These are phyloP conservation scores for Leccinum uliginosum DNA, from an alignment of 768 basidiomycete genomes.

Conservation along the genomic window DNA sequence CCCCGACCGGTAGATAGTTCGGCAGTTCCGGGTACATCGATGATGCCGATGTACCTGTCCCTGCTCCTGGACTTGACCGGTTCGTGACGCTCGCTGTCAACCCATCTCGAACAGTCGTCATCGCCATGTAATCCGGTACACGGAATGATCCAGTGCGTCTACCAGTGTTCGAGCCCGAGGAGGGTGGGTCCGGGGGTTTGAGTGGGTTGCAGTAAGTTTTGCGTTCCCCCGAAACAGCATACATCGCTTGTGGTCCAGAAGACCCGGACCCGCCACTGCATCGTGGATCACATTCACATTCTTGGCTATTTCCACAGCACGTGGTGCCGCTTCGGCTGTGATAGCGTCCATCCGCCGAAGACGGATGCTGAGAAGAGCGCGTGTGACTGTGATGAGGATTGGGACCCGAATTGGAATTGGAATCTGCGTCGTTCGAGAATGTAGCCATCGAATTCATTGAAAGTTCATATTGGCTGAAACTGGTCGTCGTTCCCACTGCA, in stretches of 20 bases:
- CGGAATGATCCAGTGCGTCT: slow-evolving; percentile 21
- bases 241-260: slow-evolving; percentile 19
- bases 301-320: slow-evolving; percentile 29
- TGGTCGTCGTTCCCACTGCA: slow-evolving; percentile 17
- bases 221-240: slow-evolving; percentile 35
- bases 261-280: slow-evolving; percentile 17
- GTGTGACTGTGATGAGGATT: slow-evolving; percentile 4
- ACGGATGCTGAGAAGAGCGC: slow-evolving; percentile 15
- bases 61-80: slow-evolving; percentile 12
- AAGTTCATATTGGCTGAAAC: slow-evolving; percentile 30
- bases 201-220: slow-evolving; percentile 12
- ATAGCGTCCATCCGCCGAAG: slow-evolving; percentile 26
- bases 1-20: slow-evolving; percentile 19
- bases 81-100: slow-evolving; percentile 22
- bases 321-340: slow-evolving; percentile 32
- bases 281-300: slow-evolving; percentile 27
- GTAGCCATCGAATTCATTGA: slow-evolving; percentile 18
- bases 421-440: slow-evolving; percentile 7
- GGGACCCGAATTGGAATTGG: slow-evolving; percentile 6
- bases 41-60: slow-evolving; percentile 4
- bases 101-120: slow-evolving; percentile 29
- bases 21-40: slow-evolving; percentile 24
- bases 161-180: slow-evolving; percentile 1
- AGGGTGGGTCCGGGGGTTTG: slow-evolving; percentile 11
- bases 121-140: slow-evolving; percentile 31